Evolutionary conservation across 139 green algal species (phyloP), one percentile per base, ranked within the genome.

Genomic region (Picochlorum costavermella): DNA sequence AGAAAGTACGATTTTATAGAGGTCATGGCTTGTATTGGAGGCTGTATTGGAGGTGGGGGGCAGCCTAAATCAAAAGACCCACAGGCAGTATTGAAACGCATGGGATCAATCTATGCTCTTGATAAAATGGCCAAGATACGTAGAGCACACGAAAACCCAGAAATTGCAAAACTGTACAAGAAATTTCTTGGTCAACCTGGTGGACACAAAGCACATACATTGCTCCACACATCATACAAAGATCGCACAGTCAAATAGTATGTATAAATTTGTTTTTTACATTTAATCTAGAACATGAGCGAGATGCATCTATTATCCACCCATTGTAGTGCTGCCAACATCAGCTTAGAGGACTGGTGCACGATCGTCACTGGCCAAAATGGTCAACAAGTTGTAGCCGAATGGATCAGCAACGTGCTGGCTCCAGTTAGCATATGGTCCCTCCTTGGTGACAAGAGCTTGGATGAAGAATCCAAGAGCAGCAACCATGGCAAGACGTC

Each of bases 391-490:
- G 85, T 96, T 96, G 86, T 96, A 96, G 60, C 81, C 87, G 77
- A 98, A 97, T 59, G 92, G 92, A 63, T 96, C 87, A 40, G 86
- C 73, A 8, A 97, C 80, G 68, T 97, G 91, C 83, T 94, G 90
- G 72, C 40, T 71, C 87, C 85, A 95, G 90, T 96, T 96, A 75
- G 91, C 86, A 69, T 95, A 98, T 31, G 92, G 94, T 50, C 87
- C 94, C 82, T 96, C 90, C 57, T 88, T 88, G 37, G 92, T 98
- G 36, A 96, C 89, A 29, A 81, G 78, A 12, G 71, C 79, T 81
- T 96, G 90, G 17, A 95, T 61, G 55, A 76, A 77, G 50, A 80
- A 75, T 36, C 76, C 88, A 70, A 95, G 81, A 29, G 92, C 81
- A 50, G 84, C 83, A 28, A 96, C 75, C 88, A 97, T 95, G 51